Evolutionary conservation across 169 alveolate genomes (phyloP), one percentile per base, ranked within the genome.

Genomic region (Eimeria falciformis): DNA sequence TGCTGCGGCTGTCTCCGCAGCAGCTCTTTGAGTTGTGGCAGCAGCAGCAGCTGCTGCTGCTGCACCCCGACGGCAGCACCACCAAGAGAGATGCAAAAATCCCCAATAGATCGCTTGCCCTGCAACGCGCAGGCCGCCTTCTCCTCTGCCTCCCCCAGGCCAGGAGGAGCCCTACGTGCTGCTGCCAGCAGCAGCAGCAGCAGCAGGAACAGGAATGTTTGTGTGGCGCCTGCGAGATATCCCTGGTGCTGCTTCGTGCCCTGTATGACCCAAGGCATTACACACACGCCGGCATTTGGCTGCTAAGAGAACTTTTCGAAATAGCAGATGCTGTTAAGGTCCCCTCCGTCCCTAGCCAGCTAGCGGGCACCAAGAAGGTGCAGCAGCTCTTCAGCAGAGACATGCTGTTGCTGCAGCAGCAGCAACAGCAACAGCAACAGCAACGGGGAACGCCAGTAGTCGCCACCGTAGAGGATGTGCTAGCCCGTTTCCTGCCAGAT

Each of bases 361-460:
- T 96, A 45, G 97, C 97, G 17, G 97, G 97, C 11, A 92, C 93
- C n/a, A 96, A 96, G 92, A 68, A 92, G 69, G 91, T 96, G 53
- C 98, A 96, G 90, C 95, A 95, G 94, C 84, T 92, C 78, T 91
- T 95, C 88, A 86, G 95, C 46, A 94, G 94, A 86, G 94, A 94
- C 81, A 85, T 46, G 90, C 75, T 11, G 29, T 23, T 4, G 56
- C 56, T 45, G 12, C 65, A 33, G 86, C 56, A 75, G 86, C 56
- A 40, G 66, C n/a, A 75, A 65, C 79, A 33, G 79, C 79, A 43
- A 37, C 56, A 43, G 66, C 55, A 75, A 37, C 40, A 75, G 40
- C 65, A 3, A 9, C 6, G 27, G 27, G 25, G 25, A 4, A 5
- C 40, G 14, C 9, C 86, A 14, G 86, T 5, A 6, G 56, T 12